Evolutionary conservation across 129 eudicot genomes (phyloP).

Genomic region (Lonicera japonica): DNA sequence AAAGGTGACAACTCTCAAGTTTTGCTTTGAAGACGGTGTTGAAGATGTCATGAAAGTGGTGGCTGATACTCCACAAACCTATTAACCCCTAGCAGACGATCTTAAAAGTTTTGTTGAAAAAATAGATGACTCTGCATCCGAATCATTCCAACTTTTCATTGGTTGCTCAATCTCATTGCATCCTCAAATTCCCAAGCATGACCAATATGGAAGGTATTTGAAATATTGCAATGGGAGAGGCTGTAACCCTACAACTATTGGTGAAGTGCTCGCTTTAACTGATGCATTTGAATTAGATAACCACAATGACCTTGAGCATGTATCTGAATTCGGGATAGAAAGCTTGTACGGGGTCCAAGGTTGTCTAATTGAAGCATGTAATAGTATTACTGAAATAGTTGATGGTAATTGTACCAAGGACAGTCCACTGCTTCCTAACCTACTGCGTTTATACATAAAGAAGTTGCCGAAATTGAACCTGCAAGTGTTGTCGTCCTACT

Average conservation of each 20-base stretch:
- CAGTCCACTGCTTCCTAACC: constrained; percentile 16
- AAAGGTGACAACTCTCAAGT: constrained; percentile 14
- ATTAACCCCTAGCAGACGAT: constrained; percentile 15
- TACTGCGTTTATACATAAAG: constrained; percentile 17
- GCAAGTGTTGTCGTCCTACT: constrained; percentile 6
- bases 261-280: constrained; percentile 13
- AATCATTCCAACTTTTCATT: constrained; percentile 24
- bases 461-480: constrained; percentile 12
- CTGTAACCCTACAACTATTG: background rate
- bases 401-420: background rate
- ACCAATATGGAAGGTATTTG: constrained; percentile 8
- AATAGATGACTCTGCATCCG: constrained; percentile 8
- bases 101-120: constrained; percentile 13
- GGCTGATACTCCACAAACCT: constrained; percentile 18
- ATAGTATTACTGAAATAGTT: constrained; percentile 12
- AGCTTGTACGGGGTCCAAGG: constrained; percentile 23
- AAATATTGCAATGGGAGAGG: constrained; percentile 12
- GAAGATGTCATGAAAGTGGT: constrained; percentile 26
- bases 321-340: constrained; percentile 11
- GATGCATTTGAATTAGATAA: constrained; percentile 22
- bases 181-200: constrained; percentile 13
- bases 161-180: constrained; percentile 19
- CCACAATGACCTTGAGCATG: constrained; percentile 19
- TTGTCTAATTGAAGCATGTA: constrained; percentile 26
- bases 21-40: constrained; percentile 14